Evolutionary conservation across 202 grass and related monocot genomes (phyloP), one percentile per base, ranked within the genome.

Genomic region (Eragrostis tef): DNA sequence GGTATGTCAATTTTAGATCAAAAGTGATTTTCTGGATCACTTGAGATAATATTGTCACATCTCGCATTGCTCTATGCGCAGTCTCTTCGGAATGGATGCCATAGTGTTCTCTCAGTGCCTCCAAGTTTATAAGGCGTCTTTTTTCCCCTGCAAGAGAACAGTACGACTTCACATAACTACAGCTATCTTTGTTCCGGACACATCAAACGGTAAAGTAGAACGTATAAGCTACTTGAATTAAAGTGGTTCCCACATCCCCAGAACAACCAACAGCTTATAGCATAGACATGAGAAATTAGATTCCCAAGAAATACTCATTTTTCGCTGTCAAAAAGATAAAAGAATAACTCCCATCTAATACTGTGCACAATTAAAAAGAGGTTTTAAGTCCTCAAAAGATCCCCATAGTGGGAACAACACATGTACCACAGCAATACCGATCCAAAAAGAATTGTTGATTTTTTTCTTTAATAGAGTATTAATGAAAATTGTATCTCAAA

Each of bases 51-150:
- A 73, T 19, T 41, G 41, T 89, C 80, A 91, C 92, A 79, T 97
- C 94, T 67, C 46, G 31, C 88, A 97, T 94, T 49, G 92, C 90
- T 89, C 89, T 87, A 71, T 97, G 89, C 11, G 78, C 27, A 42
- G 60, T 36, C 9, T 42, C 81, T 34, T 77, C 2, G 9, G 70
- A 56, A 71, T 0, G 2, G 42, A 94, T 77, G 3, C 21, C 27
- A 45, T 83, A 91, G 77, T 85, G 81, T 54, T 89, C 13, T 47
- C 81, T 56, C 9, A 97, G 63, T 15, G 71, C 75, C 45, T 77
- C 51, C 66, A 94, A 58, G 49, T 67, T 78, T 31, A 21, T 0
- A 11, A 0, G 52, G 54, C 49, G 77, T 43, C 41, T 88, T 43
- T 58, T 89, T 20, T 74, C 27, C 66, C 88, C 90, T 94, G 89